Evolutionary conservation across 2,329 filamentous ascomycete genomes (phyloP).

Genomic region (Ambrosiella cleistominuta): DNA sequence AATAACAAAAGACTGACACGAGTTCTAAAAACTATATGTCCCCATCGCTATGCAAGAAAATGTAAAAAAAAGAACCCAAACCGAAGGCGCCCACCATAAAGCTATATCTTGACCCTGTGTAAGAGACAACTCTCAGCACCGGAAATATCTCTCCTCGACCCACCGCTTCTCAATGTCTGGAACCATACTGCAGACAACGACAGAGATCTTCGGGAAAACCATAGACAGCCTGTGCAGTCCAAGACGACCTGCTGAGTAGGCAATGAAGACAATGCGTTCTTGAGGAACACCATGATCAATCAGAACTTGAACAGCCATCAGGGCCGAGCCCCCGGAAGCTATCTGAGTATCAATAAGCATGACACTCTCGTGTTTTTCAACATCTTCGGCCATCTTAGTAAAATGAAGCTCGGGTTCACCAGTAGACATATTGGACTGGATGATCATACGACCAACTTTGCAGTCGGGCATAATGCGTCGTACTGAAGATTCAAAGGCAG

Average conservation of each 20-base stretch:
- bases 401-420: conserved; percentile 91
- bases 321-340: conserved; percentile 64
- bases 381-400: conserved; percentile 57
- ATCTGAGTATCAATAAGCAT: conserved; percentile 86
- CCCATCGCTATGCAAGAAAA: background rate
- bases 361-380: conserved; percentile 60
- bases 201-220: conserved; percentile 73
- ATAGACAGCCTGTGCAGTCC: conserved; percentile 72
- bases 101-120: background rate
- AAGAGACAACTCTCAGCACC: conserved; percentile 40
- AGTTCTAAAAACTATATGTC: background rate
- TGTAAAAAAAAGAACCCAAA: background rate
- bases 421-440: conserved; percentile 71
- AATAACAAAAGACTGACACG: background rate
- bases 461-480: conserved; percentile 87
- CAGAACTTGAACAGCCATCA: conserved; percentile 95
- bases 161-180: conserved; percentile 71
- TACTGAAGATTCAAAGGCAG: conserved; percentile 72
- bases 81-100: background rate
- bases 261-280: conserved; percentile 77
- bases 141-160: conserved; percentile 79
- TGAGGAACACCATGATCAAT: conserved; percentile 82
- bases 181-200: conserved; percentile 70
- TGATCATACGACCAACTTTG: conserved; percentile 70
- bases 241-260: conserved; percentile 71